Evolutionary conservation across 305 asterid genomes (phyloP).

Genomic region (Fraxinus albicans): DNA sequence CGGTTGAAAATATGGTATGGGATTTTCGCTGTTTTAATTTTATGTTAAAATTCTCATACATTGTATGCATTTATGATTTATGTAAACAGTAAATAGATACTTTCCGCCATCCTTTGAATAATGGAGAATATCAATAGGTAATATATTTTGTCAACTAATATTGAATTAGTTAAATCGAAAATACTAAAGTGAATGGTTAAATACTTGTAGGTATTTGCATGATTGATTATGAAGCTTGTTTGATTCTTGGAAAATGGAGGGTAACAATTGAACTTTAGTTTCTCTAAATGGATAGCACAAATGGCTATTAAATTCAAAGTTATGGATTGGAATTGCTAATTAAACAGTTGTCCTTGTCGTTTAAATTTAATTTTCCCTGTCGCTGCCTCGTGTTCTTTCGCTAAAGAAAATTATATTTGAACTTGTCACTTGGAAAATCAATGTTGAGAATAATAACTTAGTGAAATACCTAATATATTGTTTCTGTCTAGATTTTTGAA

Average conservation of each 20-base stretch:
- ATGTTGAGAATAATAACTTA: not conserved
- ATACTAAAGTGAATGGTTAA: not conserved
- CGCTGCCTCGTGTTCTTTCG: not conserved
- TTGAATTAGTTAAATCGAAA: not conserved
- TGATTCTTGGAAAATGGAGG: not conserved
- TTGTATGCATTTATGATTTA: not conserved
- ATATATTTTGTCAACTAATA: not conserved
- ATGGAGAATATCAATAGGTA: not conserved
- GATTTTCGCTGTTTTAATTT: not conserved
- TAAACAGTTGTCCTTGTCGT: not conserved
- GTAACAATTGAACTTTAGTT: not conserved
- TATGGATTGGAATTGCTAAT: not conserved
- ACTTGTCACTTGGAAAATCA: not conserved
- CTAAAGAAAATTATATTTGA: not conserved
- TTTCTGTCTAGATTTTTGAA: not conserved
- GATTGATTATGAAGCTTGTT: not conserved
- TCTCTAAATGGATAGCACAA: not conserved
- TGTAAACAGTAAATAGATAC: not conserved
- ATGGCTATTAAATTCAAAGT: not conserved
- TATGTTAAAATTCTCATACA: not conserved
- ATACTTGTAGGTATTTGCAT: not conserved
- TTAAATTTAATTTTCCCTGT: not conserved
- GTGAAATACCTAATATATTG: not conserved
- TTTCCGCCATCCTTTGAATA: not conserved
- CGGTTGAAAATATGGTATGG: slow-evolving; percentile 76